Evolutionary conservation across 2,329 filamentous ascomycete species (phyloP).

Genomic region (Endoconidiophora laricicola): DNA sequence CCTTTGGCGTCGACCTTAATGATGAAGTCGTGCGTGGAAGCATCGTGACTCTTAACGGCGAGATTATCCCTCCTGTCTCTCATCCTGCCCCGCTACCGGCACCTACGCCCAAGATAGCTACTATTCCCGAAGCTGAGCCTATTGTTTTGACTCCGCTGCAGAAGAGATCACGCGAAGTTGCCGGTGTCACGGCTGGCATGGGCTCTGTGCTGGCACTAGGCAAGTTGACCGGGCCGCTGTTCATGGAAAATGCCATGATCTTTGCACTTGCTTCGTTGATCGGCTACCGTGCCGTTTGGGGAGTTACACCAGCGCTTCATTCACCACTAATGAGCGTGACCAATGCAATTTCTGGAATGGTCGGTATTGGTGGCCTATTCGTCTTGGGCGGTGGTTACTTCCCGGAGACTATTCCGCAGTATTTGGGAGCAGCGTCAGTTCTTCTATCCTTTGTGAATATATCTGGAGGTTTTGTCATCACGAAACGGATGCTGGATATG

Average conservation of each 20-base stretch:
- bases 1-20: conserved; percentile 62
- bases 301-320: conserved; percentile 66
- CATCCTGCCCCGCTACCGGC: conserved; percentile 43
- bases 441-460: conserved; percentile 78
- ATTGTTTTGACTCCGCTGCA: conserved; percentile 69
- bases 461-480: conserved; percentile 77
- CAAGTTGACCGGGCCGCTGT: conserved; percentile 64
- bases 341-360: conserved; percentile 83
- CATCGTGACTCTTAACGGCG: conserved; percentile 65
- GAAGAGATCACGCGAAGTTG: conserved; percentile 59
- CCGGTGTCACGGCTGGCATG: conserved; percentile 61
- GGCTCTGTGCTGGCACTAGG: conserved; percentile 57
- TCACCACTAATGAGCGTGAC: conserved; percentile 86
- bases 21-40: conserved; percentile 77
- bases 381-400: conserved; percentile 70
- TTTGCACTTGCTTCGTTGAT: conserved; percentile 73
- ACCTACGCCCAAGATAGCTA: conserved; percentile 16
- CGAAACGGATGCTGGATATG: conserved; percentile 88
- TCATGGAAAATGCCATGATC: conserved; percentile 79
- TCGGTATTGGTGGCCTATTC: conserved; percentile 75
- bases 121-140: conserved; percentile 35
- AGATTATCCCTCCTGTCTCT: conserved; percentile 59
- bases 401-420: conserved; percentile 63
- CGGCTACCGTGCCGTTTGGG: conserved; percentile 80
- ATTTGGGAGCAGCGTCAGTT: conserved; percentile 63